Percentiles rank a stretch among this genome's conserved stretches.
These are phyloP conservation scores for Verticillium klebahnii DNA, from an alignment of 2,329 filamentous ascomycete species.

Conservation along the genomic window DNA sequence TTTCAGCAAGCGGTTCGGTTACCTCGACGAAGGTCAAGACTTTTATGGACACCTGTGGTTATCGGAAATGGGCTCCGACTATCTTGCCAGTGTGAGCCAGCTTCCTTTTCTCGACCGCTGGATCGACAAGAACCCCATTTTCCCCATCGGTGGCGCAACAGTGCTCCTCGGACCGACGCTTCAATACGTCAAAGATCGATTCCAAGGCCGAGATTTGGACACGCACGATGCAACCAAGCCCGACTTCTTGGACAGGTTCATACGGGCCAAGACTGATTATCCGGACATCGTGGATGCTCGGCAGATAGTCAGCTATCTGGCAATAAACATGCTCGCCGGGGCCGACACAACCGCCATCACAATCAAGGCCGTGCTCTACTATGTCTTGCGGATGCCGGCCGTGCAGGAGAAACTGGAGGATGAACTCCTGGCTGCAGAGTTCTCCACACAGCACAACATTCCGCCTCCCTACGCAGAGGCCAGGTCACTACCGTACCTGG, in stretches of 20 bases:
- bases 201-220: slow-evolving; percentile 9
- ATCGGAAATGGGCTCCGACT: slow-evolving; percentile 39
- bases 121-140: slow-evolving; percentile 45
- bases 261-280: slow-evolving; percentile 26
- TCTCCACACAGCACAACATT: slow-evolving; percentile 3
- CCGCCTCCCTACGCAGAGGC: slow-evolving; percentile 39
- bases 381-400: slow-evolving; percentile 36
- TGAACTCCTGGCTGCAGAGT: slow-evolving; percentile 40
- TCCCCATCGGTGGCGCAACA: slow-evolving; percentile 17
- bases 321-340: slow-evolving; percentile 38
- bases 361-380: slow-evolving; percentile 53
- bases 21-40: slow-evolving; percentile 43
- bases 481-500: slow-evolving; percentile 47
- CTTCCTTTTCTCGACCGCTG: slow-evolving; percentile 44
- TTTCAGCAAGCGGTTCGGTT: slow-evolving; percentile 48
- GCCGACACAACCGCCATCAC: slow-evolving; percentile 57
- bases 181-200: slow-evolving; percentile 7
- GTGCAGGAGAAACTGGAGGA: slow-evolving; percentile 33
- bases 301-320: neutral
- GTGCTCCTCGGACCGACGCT: slow-evolving; percentile 10
- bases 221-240: slow-evolving; percentile 10
- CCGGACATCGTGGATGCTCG: slow-evolving; percentile 16
- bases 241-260: slow-evolving; percentile 27
- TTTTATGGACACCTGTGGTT: slow-evolving; percentile 47
- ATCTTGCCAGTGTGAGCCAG: slow-evolving; percentile 48